Conservation (phyloP, 1,284 basidiomycete genomes). For the Earliella scabrosa region DNA sequence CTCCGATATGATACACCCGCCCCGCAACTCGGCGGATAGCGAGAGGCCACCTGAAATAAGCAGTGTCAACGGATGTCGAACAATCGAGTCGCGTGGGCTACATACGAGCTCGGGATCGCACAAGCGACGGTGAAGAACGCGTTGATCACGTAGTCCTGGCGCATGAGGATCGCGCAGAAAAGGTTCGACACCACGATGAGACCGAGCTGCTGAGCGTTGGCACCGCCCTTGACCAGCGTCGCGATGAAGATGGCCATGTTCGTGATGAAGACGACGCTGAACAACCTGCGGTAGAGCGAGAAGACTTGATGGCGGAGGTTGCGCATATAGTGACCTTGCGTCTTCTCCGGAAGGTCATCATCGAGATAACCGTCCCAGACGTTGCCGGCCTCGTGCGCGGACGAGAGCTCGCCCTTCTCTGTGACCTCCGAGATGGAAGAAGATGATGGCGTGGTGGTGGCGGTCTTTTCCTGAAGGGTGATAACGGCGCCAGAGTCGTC, state of each 20-base stretch:
- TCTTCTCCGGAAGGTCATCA: constrained; percentile 54
- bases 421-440: constrained; percentile 12
- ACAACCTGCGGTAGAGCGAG: constrained; percentile 59
- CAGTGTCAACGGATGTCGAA: constrained; percentile 3
- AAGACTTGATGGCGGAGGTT: constrained; percentile 60
- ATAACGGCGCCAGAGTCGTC: constrained; percentile 9
- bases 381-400: constrained; percentile 32
- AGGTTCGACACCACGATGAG: constrained; percentile 56
- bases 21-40: constrained; percentile 54
- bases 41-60: constrained; percentile 54
- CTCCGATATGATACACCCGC: constrained; percentile 62
- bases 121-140: constrained; percentile 57
- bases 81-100: not conserved
- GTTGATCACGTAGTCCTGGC: constrained; percentile 65
- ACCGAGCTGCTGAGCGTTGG: constrained; percentile 51
- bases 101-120: constrained; percentile 51
- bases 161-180: constrained; percentile 61
- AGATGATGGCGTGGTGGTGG: constrained; percentile 6
- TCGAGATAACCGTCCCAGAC: constrained; percentile 57
- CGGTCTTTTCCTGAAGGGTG: constrained; percentile 11
- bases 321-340: constrained; percentile 47
- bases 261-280: constrained; percentile 56
- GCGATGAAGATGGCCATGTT: constrained; percentile 58
- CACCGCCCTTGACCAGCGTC: constrained; percentile 41
- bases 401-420: constrained; percentile 18